Evolutionary conservation across 495 filamentous ascomycete genomes (phyloP), one percentile per base, ranked within the genome.

Genomic region (Penicillium diatomitis): DNA sequence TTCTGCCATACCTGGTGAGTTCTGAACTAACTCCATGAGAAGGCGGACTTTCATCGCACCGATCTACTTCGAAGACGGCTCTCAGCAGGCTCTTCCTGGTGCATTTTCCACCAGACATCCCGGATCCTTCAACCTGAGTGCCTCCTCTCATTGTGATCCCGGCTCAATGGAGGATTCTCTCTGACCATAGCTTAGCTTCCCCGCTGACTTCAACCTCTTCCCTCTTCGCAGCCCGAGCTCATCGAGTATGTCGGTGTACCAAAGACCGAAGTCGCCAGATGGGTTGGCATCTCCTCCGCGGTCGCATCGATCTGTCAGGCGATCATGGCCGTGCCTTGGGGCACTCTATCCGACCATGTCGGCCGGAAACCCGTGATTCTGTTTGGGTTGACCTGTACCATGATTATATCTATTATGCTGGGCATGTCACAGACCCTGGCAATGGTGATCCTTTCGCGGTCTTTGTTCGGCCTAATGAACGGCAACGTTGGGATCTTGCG

Each of bases 401-500:
- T 92, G 86, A 50, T 79, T 1, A 77, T 79, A 8, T 86, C 79
- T 38, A 51, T 94, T 28, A 38, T 87, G 7, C 91, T 87, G 73
- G 89, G 89, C 32, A 79, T 95, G 71, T 88, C 86, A 3, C 80
- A 74, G 7, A 83, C 70, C 46, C 68, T 95, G 8, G 55, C 77
- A 1, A 85, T 84, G 86, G 79, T 88, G 10, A 81, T 95, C 10
- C 61, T 73, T 5, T 73, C 84, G 5, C 74, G 89, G 52, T 81
- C 77, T 5, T 57, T 94, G 27, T 73, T 83, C 50, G 89, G 89
- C 6, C 62, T 81, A 0, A 73, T 82, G 51, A 89, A 88, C 59
- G 87, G 86, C 0, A 92, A 89, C 55, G 81, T 89, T 0, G 86
- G 86, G 0, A 84, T 90, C 33, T 82, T 91, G 67, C 74, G 87